phyloP scores from a whole-genome alignment of 2,329 filamentous ascomycete species.

The Tolypocladium ovalisporum region DNA sequence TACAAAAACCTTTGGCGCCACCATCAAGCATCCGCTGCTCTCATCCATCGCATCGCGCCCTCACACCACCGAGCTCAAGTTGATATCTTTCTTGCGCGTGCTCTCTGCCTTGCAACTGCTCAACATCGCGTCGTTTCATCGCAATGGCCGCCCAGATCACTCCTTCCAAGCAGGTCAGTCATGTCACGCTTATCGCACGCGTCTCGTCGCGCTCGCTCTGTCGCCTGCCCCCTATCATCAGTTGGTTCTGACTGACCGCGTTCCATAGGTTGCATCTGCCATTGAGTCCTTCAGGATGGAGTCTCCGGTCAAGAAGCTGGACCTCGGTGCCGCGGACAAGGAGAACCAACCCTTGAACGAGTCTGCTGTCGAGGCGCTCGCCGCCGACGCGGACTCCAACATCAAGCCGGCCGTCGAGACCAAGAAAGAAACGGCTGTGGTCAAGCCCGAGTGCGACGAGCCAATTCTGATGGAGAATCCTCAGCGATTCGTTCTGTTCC shows the following conservation, averaged over 20 bases:
- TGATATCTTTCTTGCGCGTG: constrained; percentile 7
- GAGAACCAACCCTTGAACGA: constrained; percentile 59
- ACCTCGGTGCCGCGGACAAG: constrained; percentile 65
- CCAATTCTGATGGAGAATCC: constrained; percentile 92
- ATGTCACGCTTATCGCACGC: constrained; percentile 6
- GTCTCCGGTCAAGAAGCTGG: constrained; percentile 81
- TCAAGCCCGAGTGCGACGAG: constrained; percentile 62
- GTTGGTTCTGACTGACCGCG: constrained; percentile 18
- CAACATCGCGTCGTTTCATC: constrained; percentile 4
- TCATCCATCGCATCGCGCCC: constrained; percentile 18
- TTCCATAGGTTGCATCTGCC: constrained; percentile 65
- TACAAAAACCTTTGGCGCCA: constrained; percentile 28
- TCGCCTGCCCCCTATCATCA: neutral
- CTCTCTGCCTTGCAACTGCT: constrained; percentile 7
- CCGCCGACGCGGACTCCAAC: constrained; percentile 49
- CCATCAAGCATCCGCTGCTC: constrained; percentile 8
- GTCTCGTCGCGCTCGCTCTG: neutral
- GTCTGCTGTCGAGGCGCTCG: constrained; percentile 37
- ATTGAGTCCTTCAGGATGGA: constrained; percentile 89
- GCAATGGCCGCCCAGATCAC: constrained; percentile 68
- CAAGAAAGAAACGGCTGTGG: constrained; percentile 23
- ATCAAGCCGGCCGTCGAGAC: constrained; percentile 42
- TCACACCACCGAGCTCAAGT: constrained; percentile 11
- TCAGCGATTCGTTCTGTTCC: constrained; percentile 93
- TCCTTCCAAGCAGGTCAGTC: constrained; percentile 46